A percentile compares a stretch with the other conserved stretches of the same genome.
These are phyloP conservation scores for Neurospora sp. DNA, from an alignment of 495 filamentous ascomycete genomes.

Conservation along the genomic window DNA sequence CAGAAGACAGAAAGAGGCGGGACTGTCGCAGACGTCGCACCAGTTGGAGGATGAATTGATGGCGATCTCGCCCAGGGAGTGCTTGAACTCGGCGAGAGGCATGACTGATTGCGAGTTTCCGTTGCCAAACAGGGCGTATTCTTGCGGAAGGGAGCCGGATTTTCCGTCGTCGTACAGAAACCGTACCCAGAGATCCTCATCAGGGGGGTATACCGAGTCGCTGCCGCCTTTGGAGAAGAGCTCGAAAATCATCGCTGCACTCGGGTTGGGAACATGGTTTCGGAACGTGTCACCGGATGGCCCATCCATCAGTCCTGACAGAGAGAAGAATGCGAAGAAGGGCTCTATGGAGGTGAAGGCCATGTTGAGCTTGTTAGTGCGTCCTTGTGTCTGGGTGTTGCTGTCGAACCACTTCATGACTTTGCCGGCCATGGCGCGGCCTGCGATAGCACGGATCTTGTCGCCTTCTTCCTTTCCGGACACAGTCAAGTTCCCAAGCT, in stretches of 20 bases:
- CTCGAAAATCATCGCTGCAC: conserved; percentile 34
- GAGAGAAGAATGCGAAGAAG: conserved; percentile 31
- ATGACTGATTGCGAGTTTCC: conserved; percentile 17
- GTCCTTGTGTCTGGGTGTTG: conserved; percentile 20
- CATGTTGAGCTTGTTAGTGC: conserved; percentile 26
- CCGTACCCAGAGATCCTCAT: conserved; percentile 26
- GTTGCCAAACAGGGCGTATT: conserved; percentile 25
- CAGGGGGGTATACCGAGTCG: conserved; percentile 12
- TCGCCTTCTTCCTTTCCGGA: conserved; percentile 18
- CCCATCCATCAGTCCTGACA: conserved; percentile 18
- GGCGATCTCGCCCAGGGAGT: conserved; percentile 14
- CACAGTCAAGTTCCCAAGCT: conserved; percentile 26
- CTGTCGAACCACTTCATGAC: conserved; percentile 18
- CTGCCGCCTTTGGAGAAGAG: conserved; percentile 24
- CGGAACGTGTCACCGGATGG: conserved; percentile 14
- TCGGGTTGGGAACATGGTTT: conserved; percentile 24
- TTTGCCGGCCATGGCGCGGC: conserved; percentile 29
- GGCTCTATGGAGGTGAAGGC: conserved; percentile 35
- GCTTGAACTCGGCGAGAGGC: conserved; percentile 17
- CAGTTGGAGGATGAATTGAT: conserved; percentile 16
- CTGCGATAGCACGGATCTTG: conserved; percentile 29
- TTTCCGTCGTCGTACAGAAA: conserved; percentile 31
- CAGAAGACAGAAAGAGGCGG: conserved; percentile 19
- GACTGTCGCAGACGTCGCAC: conserved; percentile 22
- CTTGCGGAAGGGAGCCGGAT: conserved; percentile 7